A percentile compares a stretch with the other conserved stretches of the same genome.
These are phyloP conservation scores for Hanseniaspora lindneri DNA, from an alignment of 805 yeast genomes.

Conservation along the genomic window DNA sequence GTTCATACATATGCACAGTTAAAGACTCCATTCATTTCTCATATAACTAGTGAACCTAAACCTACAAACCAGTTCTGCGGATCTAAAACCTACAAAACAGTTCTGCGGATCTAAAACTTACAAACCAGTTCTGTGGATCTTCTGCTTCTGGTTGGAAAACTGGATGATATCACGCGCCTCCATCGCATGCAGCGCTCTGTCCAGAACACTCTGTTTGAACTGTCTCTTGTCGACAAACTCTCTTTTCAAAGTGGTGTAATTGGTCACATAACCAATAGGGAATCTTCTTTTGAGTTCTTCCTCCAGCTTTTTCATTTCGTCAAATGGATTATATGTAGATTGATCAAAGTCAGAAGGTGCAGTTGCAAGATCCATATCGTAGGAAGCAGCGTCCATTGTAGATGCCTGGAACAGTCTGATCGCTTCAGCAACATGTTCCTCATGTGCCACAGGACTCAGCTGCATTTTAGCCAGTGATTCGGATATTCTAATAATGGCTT, in stretches of 20 bases:
- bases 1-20: too few relatives aligned
- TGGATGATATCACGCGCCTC: conserved; percentile 83
- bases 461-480: conserved; percentile 85
- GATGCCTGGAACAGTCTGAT: conserved; percentile 89
- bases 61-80: too few relatives aligned
- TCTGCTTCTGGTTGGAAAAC: conserved; percentile 75
- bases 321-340: conserved; percentile 38
- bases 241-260: conserved; percentile 66
- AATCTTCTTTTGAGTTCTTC: conserved; percentile 76
- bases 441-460: conserved; percentile 70
- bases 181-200: conserved; percentile 65
- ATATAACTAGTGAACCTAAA: too few relatives aligned
- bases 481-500: conserved; percentile 90
- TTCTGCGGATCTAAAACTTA: too few relatives aligned
- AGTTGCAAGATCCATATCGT: conserved; percentile 21
- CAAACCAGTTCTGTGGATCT: conserved; percentile 64
- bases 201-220: conserved; percentile 60
- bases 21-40: too few relatives aligned
- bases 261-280: conserved; percentile 94
- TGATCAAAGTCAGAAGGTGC: conserved; percentile 35
- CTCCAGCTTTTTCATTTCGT: conserved; percentile 69
- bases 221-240: conserved; percentile 64
- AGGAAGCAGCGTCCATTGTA: conserved; percentile 83
- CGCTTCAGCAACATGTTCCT: conserved; percentile 89
- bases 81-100: too few relatives aligned